Evolutionary conservation across 116 monocot genomes (phyloP), one percentile per base, ranked within the genome.

Genomic region (Papilionanthe hybrid): DNA sequence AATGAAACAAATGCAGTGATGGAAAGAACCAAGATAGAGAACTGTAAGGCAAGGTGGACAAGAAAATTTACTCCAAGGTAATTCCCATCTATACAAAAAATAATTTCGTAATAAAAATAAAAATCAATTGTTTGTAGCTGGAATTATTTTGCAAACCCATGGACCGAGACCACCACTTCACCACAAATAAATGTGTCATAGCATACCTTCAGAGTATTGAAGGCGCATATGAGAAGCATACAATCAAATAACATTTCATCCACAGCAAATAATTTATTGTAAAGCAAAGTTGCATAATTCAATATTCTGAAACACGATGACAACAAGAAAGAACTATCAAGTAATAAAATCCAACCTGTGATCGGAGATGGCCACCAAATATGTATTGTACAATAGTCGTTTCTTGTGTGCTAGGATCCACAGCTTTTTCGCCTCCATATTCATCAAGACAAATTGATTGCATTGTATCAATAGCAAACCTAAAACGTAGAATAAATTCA

Each of bases 381-480:
- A 93, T 91, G 58, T 98, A 82, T 30, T 98, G 97, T 79, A 98
- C 89, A 82, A 98, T 86, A 76, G 97, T 98, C 49, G 97, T 94
- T 63, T 92, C 94, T 84, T 94, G 94, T 76, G 86, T 81, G 55
- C 88, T 88, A 29, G 82, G 83, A 84, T 92, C 94, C 23, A 98
- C 41, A 79, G 81, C 72, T 75, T 92, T 94, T 86, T 98, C 97
- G 55, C 97, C 92, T 76, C 97, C 97, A 91, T 84, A 85, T 74
- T 88, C 92, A 77, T 92, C 94, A 80, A 98, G 94, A 80, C 94
- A 99, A 76, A 93, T 81, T 73, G 95, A 95, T 80, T 99, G 99
- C 99, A 94, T 99, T 76, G 87, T 93, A 78, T 99, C 99, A 82
- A 99, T 93, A 69, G 93, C 99, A 89, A 90, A 86, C 82, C 99